Base-by-base conservation (phyloP, 2,329 filamentous ascomycete genomes). In the Nemania diffusa region DNA sequence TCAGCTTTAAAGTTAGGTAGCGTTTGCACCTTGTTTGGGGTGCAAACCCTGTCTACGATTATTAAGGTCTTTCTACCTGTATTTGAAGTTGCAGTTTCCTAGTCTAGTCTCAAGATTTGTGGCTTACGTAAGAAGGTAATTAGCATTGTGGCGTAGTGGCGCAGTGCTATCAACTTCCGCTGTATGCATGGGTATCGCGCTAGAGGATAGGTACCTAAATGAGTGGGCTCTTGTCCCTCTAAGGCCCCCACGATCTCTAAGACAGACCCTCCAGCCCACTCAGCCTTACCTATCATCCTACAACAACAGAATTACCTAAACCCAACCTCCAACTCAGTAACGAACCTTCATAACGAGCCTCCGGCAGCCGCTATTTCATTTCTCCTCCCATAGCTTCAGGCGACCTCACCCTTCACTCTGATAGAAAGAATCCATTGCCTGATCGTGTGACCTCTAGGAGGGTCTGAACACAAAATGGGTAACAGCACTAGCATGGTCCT, bases 401-500 rank as follows among this genome's bases (percentile, higher is more conserved):
- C 26, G 27, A 34, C 29, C 11, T 11, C 17, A 17, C 22, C 11
- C 13, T 4, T 17, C 40, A 15, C 34, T 48, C 20, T 11, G 7
- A 52, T 40, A 53, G 32, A 34, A 37, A 55, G 65, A 8, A 59
- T 37, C 44, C 7, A 8, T 37, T 52, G 11, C 57, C 37, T 48
- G 24, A 61, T 64, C 62, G 50, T 64, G 62, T 65, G 71, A 72
- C 71, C 73, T 68, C 53, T 65, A 69, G 65, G 67, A 69, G 62
- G 51, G 67, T 59, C 48, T 53, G 15, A 22, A 69, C 22, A 72
- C 77, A 81, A 73, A 72, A 91, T 91, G 89, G 89, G 89, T 74
- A 91, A 91, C 81, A 87, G 88, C 65, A 89, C 87, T 73, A 91
- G 89, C 79, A 83, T 86, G 74, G 91, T 98, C 79, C 87, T 98